A percentile compares a stretch with the other conserved stretches of the same genome.
Evolutionary conservation across 345 rosid genomes (phyloP).

Genomic region (Cardamine resedifolia): DNA sequence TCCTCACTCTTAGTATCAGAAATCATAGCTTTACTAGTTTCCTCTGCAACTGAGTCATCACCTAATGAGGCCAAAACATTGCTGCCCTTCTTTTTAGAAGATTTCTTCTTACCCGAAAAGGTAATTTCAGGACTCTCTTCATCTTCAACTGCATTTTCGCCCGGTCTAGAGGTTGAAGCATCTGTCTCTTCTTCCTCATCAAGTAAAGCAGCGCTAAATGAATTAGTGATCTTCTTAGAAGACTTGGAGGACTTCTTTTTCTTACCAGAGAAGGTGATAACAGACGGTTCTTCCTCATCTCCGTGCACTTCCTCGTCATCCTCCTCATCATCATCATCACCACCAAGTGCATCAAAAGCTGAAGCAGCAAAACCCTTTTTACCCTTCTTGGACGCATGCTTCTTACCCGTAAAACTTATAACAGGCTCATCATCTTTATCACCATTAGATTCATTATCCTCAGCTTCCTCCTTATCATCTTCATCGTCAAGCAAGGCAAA

Average conservation of each 20-base stretch:
- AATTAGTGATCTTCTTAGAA: constrained; percentile 52
- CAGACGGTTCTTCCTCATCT: constrained; percentile 44
- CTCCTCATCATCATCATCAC: constrained; percentile 44
- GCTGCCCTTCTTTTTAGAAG: constrained; percentile 65
- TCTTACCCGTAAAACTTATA: constrained; percentile 47
- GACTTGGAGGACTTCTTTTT: constrained; percentile 80
- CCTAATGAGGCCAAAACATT: constrained; percentile 40
- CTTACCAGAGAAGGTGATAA: constrained; percentile 61
- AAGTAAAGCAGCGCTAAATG: constrained; percentile 54
- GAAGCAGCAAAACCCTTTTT: constrained; percentile 43
- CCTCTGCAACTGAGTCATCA: constrained; percentile 40
- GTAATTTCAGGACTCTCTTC: constrained; percentile 42
- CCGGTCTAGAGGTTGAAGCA: constrained; percentile 34
- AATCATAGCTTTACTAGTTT: constrained; percentile 24
- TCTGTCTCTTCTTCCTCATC: constrained; percentile 55
- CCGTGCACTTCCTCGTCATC: constrained; percentile 35
- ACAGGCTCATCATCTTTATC: constrained; percentile 46
- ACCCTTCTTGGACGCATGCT: constrained; percentile 49
- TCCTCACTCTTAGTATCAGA: constrained; percentile 48
- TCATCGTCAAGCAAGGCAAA: constrained; percentile 52
- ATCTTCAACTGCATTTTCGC: constrained; percentile 35
- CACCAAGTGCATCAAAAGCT: constrained; percentile 56
- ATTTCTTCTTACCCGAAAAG: constrained; percentile 68
- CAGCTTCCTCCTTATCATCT: constrained; percentile 37
- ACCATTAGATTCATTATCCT: constrained; percentile 44